Base-by-base conservation (phyloP, 768 basidiomycete genomes). In the Paxillus involutus region DNA sequence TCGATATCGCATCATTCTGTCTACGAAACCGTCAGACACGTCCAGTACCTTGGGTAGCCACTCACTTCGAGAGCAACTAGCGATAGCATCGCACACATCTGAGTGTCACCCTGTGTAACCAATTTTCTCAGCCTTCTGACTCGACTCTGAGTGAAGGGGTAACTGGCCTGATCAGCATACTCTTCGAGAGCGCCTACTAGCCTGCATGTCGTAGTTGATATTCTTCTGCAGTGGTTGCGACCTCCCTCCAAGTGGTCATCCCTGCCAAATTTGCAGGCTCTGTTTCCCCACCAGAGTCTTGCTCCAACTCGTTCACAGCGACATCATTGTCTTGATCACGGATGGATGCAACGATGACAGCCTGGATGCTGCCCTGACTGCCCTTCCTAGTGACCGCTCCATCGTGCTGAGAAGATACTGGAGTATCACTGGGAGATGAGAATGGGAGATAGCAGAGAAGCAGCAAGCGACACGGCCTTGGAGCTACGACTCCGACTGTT, bases 11-110 rank as follows among this genome's bases (percentile, higher is more conserved):
- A 74, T 76, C 42, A 94, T 69, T 24, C 86, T 70, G 37, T 91
- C 91, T 92, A 49, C 19, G 16, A 33, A 41, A 12, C 21, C 8
- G 19, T 60, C 24, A 40, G 35, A 52, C 26, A 24, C 10, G 19
- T 11, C 30, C 0, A 49, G 33, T 7, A 32, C 36, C 24, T 13
- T 3, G 19, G 29, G 6, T 6, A 16, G 1, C 19, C 8, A 68
- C 80, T 33, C 52, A 91, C 87, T 42, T 75, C 61, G 0, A 78
- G 74, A 6, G 84, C 88, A 17, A 92, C 71, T 1, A 89, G 62
- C 3, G 81, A 75, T n/a, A 93, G 64, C 77, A 89, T 81, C 1
- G 88, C 83, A 68, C 89, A 91, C 77, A 84, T 88, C 62, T 91
- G 91, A 1, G 91, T 74, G 61, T 93, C 86, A 13, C 91, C 91